Base-by-base conservation (phyloP, 306 rosid species). In the Vachellia pachyceras region DNA sequence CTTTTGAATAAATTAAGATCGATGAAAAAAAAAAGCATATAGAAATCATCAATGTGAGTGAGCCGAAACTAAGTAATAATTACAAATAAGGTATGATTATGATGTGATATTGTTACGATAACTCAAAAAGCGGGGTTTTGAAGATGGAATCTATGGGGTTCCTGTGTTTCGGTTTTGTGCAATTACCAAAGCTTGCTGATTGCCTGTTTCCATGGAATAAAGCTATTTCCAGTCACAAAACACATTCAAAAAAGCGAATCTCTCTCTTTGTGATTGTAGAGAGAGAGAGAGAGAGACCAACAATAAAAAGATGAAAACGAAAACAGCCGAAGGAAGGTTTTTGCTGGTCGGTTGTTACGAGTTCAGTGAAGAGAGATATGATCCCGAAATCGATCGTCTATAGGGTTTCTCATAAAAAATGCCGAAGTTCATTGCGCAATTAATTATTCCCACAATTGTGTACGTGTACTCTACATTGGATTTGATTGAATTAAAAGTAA, bases 331-430 rank as follows among this genome's bases (percentile, higher is more conserved):
- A 83, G 39, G 50, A 50, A 73, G 82, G 15, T 58, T 80, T 61
- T 23, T 82, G 72, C 79, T 84, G 88, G 91, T 84, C 81, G 85
- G 86, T 87, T 85, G 88, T 79, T 86, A 78, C 71, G 72, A 68
- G 81, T 20, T 78, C 82, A 29, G 65, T 52, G 81, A 86, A 46
- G 65, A 75, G 84, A 79, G 3, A 57, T 10, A 69, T 60, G 78
- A 82, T 77, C 80, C 79, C 77, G 69, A 82, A 3, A 45, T 22
- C 13, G 39, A 45, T 22, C 13, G 39, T 25, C 39, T 12, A 20
- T 69, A 15, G 55, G 69, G 45, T 65, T 35, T 36, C 23, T 36
- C 46, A 14, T 12, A 45, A 71, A 11, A 46, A 13, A 44, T 23
- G n/a, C 12, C 11, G 15, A n/a, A 25, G 75, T 69, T 41, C 25